A percentile compares a stretch with the other conserved stretches of the same genome.
Evolutionary conservation across 75 land plant species (phyloP).

Genomic region (Cunninghamia lanceolata): DNA sequence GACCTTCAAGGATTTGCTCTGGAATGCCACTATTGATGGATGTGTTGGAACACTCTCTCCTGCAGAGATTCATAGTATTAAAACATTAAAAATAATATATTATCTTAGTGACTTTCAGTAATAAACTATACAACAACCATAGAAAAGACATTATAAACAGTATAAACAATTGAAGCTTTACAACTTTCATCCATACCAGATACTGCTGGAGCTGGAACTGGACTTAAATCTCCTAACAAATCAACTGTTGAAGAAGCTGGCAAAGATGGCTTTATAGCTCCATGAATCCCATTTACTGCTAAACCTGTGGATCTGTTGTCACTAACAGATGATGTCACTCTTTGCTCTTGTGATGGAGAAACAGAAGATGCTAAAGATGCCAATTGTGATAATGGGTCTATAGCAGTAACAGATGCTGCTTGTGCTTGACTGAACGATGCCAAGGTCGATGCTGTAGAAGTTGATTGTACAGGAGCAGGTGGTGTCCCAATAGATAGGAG

Average conservation of each 20-base stretch:
- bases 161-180: neutral
- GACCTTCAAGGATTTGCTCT: slow-evolving; percentile 75
- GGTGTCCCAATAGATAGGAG: slow-evolving; percentile 75
- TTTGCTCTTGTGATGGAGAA: slow-evolving; percentile 12
- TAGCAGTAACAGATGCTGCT: slow-evolving; percentile 7
- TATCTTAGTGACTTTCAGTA: neutral
- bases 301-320: slow-evolving; percentile 1
- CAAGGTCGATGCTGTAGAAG: slow-evolving; percentile 18
- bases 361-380: slow-evolving; percentile 15
- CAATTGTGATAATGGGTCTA: slow-evolving; percentile 37
- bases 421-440: slow-evolving; percentile 23
- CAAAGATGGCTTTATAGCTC: slow-evolving; percentile 15
- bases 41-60: slow-evolving; percentile 36
- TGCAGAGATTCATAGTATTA: slow-evolving; percentile 15
- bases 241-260: slow-evolving; percentile 26
- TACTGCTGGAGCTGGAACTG: slow-evolving; percentile 15
- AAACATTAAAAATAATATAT: neutral
- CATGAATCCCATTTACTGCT: slow-evolving; percentile 14
- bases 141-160: neutral
- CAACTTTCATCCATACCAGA: slow-evolving; percentile 32
- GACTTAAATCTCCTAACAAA: slow-evolving; percentile 49
- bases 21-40: slow-evolving; percentile 77
- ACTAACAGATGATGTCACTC: slow-evolving; percentile 10
- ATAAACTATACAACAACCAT: neutral
- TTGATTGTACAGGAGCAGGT: slow-evolving; percentile 28